Evolutionary conservation across 768 basidiomycete species (phyloP), one percentile per base, ranked within the genome.

Genomic region (Leccinum barrowsii): DNA sequence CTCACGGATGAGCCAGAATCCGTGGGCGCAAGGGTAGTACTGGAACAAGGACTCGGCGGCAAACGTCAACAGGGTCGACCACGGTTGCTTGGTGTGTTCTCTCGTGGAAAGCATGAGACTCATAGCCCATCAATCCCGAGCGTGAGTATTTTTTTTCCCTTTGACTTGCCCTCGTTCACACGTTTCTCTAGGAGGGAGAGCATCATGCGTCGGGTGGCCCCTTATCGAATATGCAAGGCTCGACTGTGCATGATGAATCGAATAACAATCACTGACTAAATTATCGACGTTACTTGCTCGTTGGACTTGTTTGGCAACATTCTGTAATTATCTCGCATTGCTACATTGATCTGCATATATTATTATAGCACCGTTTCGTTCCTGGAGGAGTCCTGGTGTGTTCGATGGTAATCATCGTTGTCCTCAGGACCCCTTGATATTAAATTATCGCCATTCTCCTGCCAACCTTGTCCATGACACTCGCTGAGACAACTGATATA

Each of bases 1-100:
- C 56, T 80, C 19, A 74, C 73, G 19, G 70, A 75, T 49, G 82
- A 82, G 63, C 77, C 80, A 1, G 80, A 80, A 58, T 34, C 65
- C 17, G 59, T 74, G n/a, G 68, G 68, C 35, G 22, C 54, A 24
- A 64, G 59, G 49, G 58, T 52, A 53, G 58, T 52, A 53, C 44
- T 37, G 35, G 64, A 63, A 60, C 65, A 52, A 34, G 59, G 59
- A 32, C 37, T 15, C 37, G 56, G 53, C 50, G 48, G 26, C 26
- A 60, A 54, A 50, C 66, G 63, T 37, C 67, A 61, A 17, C 72
- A 68, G 7, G 56, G 62, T 59, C 69, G 76, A 46, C 65, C 69
- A 32, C 65, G 67, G 52, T 63, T 75, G 32, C 68, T 78, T 44
- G 59, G 65, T 52, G 34, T 73, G 34, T 73, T 73, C 47, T 44